A percentile compares a stretch with the other conserved stretches of the same genome.
Conservation (phyloP, 352 stramenopile genomes). For the Pythium oligandrum region DNA sequence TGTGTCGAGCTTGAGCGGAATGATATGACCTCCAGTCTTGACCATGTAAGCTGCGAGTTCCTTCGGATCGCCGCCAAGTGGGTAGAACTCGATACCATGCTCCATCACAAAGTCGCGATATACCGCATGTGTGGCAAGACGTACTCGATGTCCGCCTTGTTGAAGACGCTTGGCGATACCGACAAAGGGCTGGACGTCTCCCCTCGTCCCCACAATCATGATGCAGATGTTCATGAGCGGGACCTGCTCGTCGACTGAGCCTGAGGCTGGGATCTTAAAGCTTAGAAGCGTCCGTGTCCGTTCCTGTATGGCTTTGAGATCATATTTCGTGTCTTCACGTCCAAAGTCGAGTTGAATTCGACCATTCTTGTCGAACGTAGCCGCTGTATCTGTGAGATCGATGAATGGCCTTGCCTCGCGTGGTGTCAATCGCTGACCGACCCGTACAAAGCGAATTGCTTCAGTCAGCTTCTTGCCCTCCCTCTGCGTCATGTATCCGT, state of each 20-base stretch:
- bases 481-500: no score
- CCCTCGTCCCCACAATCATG: constrained; percentile 87
- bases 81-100: constrained; percentile 79
- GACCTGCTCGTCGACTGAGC: constrained; percentile 14
- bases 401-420: no score
- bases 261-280: no score
- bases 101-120: constrained; percentile 86
- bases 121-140: constrained; percentile 86
- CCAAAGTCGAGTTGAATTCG: constrained; percentile 51
- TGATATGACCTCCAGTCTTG: constrained; percentile 75
- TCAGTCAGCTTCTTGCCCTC: no score
- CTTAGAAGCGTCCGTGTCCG: constrained; percentile 8
- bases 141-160: constrained; percentile 84
- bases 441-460: no score
- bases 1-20: constrained; percentile 58
- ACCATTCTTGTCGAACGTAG: constrained; percentile 36
- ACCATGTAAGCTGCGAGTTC: constrained; percentile 90
- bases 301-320: constrained; percentile 31
- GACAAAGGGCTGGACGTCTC: constrained; percentile 87
- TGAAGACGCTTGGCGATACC: constrained; percentile 83
- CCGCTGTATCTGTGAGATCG: constrained; percentile 17
- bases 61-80: constrained; percentile 67
- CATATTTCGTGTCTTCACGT: constrained; percentile 28
- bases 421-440: no score
- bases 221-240: constrained; percentile 78